Evolutionary conservation across 352 stramenopile species (phyloP), one percentile per base, ranked within the genome.

Genomic region (Globisporangium spiculum): DNA sequence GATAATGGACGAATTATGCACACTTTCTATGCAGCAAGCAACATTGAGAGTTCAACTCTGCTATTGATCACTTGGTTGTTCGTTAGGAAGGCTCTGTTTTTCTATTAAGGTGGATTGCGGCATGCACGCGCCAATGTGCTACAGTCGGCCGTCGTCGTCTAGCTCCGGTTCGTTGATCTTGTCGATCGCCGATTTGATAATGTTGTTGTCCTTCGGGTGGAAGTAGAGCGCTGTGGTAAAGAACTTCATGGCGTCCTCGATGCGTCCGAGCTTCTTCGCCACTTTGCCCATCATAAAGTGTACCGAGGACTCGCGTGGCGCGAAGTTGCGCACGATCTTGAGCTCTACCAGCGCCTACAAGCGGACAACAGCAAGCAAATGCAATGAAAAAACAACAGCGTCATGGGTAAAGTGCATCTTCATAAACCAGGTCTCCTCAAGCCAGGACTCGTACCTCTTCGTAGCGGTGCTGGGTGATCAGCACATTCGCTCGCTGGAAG

Each of bases 231-330:
- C 97, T 44, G 91, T 97, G 52, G 97, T 98, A 73, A 99, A 99
- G 75, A 94, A 97, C 58, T 89, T 84, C 91, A 99, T 97, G 4
- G 97, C 97, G 57, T 98, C 89, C 56, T 99, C 94, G 24, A 87
- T 69, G 12, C 84, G 83, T 4, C 96, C 96, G n/a, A 94, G 77
- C 55, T 84, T 86, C 72, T 94, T 96, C 32, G 80, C 74, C 44
- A 99, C 93, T 72, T 98, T 97, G 30, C 97, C 97, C 89, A 99
- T 98, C 65, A 97, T 88, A 63, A 99, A 99, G 72, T 99, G 92
- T 44, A 99, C 94, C 5, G 91, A 97, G 38, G 96, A 97, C 77
- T 99, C 97, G n/a, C 95, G 82, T 10, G 97, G 97, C 30, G 94
- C 96, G 71, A 94, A 91, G 70, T 98, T 92, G 56, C 93, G 83